A percentile compares a stretch with the other conserved stretches of the same genome.
Conservation (phyloP, 129 eudicot genomes). For the Tagetes patula region DNA sequence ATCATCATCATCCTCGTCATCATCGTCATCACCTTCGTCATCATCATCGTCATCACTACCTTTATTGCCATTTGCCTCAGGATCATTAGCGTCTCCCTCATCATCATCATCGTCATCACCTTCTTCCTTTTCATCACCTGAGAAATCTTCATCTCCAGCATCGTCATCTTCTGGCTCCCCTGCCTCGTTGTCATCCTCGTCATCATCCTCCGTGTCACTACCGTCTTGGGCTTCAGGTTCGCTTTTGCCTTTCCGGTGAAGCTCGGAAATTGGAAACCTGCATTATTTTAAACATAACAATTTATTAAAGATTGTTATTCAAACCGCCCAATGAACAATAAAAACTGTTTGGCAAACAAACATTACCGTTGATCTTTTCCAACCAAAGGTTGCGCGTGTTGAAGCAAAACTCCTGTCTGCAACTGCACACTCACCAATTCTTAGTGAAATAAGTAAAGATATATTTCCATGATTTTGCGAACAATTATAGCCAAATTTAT, state of each 20-base stretch:
- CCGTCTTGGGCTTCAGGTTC: constrained; percentile 69
- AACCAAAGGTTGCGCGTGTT: constrained; percentile 25
- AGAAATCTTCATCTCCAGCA: constrained; percentile 83
- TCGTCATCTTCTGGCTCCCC: constrained; percentile 64
- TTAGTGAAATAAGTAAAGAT: not conserved
- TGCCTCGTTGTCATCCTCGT: constrained; percentile 50
- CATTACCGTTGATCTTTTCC: constrained; percentile 48
- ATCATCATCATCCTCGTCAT: constrained; percentile 51
- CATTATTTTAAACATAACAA: not conserved
- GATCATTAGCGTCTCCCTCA: constrained; percentile 60
- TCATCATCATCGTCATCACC: constrained; percentile 37
- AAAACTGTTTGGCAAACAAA: not conserved
- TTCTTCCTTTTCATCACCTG: constrained; percentile 75
- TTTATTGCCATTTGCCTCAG: constrained; percentile 68
- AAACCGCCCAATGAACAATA: not conserved
- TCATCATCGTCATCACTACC: constrained; percentile 74
- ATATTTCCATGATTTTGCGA: not conserved
- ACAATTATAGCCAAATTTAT: not conserved
- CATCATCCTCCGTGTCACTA: constrained; percentile 84
- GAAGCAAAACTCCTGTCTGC: constrained; percentile 66
- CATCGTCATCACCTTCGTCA: constrained; percentile 55
- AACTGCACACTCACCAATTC: constrained; percentile 3
- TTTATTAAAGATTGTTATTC: not conserved
- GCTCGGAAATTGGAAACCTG: constrained; percentile 78
- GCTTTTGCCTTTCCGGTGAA: constrained; percentile 41